Percentiles rank a stretch among this genome's conserved stretches.
These are phyloP conservation scores for Daldinia vernicosa DNA, from an alignment of 495 filamentous ascomycete genomes.

Conservation along the genomic window DNA sequence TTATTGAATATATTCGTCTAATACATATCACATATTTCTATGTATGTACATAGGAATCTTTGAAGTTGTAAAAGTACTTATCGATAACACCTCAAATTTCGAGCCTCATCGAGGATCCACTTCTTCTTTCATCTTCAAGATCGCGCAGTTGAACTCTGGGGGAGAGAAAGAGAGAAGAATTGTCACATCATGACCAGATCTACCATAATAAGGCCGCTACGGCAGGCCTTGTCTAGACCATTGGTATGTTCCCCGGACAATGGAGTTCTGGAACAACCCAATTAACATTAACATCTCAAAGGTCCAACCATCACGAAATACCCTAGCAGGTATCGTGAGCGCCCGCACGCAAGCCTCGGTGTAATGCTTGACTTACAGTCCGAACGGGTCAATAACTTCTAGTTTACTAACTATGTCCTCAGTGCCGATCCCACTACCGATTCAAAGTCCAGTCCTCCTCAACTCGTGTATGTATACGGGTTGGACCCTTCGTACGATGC, in stretches of 20 bases:
- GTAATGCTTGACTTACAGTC: conserved; percentile 23
- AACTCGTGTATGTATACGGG: conserved; percentile 35
- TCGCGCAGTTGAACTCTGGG: conserved; percentile 25
- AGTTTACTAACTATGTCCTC: background rate
- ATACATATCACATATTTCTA: too few relatives aligned
- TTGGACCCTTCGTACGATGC: background rate
- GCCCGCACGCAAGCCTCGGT: conserved; percentile 34
- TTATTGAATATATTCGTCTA: background rate
- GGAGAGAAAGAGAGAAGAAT: conserved; percentile 28
- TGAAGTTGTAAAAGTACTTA: conserved; percentile 6
- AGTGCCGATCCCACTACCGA: background rate
- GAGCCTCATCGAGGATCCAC: conserved; percentile 12
- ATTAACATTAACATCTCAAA: conserved; percentile 41
- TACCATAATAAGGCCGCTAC: conserved; percentile 42
- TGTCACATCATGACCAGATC: conserved; percentile 39
- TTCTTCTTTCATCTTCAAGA: conserved; percentile 29
- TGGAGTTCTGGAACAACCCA: background rate
- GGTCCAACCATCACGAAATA: conserved; percentile 40
- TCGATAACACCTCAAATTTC: conserved; percentile 45
- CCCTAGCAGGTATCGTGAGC: conserved; percentile 28
- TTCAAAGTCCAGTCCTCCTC: conserved; percentile 9
- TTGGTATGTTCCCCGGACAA: conserved; percentile 28
- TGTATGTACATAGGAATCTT: too few relatives aligned
- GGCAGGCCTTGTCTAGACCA: conserved; percentile 41
- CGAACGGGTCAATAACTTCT: background rate